Evolutionary conservation across 2,329 filamentous ascomycete species (phyloP).

Genomic region (Talaromyces sp.): DNA sequence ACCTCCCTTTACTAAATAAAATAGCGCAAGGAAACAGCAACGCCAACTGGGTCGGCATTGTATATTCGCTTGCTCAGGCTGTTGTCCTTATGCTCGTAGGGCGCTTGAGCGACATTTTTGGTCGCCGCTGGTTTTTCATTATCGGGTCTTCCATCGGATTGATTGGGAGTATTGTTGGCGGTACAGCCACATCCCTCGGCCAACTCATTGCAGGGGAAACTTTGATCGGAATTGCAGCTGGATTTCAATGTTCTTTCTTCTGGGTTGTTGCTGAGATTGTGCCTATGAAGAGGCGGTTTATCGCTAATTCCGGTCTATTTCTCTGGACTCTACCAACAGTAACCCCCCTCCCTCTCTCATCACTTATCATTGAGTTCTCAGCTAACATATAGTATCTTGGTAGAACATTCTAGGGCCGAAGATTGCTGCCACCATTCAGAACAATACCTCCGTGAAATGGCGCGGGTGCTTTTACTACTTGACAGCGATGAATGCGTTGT

Average conservation of each 20-base stretch:
- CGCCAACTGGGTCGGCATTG: not conserved
- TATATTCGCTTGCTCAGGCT: not conserved
- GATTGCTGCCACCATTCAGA: not conserved
- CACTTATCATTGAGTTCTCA: not conserved
- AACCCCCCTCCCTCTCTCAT: not conserved
- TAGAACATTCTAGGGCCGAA: not conserved
- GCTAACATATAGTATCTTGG: not conserved
- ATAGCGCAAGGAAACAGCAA: not conserved
- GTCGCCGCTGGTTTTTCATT: not conserved
- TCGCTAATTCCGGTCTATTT: not conserved
- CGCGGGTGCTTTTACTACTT: not conserved
- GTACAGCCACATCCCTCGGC: not conserved
- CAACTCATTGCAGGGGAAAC: not conserved
- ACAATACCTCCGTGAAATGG: not conserved
- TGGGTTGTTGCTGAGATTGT: not conserved
- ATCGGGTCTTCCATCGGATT: not conserved
- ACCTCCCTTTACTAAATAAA: not conserved
- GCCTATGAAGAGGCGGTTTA: not conserved
- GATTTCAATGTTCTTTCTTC: not conserved
- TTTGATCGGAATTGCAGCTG: not conserved
- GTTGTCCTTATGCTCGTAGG: not conserved
- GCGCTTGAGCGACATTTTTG: constrained; percentile 1
- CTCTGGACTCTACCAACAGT: not conserved
- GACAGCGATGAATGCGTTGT: not conserved
- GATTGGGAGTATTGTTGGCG: not conserved